These are phyloP conservation scores for Russula vinacea DNA, from an alignment of 768 basidiomycete species.

Conservation along the genomic window DNA sequence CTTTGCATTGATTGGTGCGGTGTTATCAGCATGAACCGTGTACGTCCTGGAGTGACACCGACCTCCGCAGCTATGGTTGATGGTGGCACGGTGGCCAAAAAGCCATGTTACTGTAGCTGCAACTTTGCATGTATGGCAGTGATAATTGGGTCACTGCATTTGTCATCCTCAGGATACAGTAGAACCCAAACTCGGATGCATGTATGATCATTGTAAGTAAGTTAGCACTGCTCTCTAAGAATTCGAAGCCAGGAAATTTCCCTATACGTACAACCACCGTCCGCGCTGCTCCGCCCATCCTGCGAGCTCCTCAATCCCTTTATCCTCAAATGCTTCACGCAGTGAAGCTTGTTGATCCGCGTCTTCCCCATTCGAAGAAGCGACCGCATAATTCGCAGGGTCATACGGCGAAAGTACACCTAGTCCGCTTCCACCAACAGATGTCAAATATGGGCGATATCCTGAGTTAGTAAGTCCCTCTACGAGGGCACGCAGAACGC, in stretches of 20 bases:
- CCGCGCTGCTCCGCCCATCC: constrained; percentile 41
- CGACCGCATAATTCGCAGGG: constrained; percentile 33
- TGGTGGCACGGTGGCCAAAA: background rate
- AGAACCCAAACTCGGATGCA: background rate
- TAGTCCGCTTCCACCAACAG: constrained; percentile 90
- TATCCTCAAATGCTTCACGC: constrained; percentile 34
- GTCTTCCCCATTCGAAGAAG: constrained; percentile 34
- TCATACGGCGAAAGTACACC: constrained; percentile 69
- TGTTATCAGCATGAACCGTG: background rate
- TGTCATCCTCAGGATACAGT: background rate
- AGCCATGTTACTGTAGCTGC: background rate
- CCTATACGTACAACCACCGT: constrained; percentile 42
- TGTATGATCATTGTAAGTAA: background rate
- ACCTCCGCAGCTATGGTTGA: background rate
- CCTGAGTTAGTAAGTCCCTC: constrained; percentile 55
- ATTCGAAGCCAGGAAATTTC: background rate
- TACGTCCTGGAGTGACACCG: background rate
- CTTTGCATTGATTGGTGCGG: background rate
- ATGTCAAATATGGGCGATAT: constrained; percentile 84
- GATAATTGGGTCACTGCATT: background rate
- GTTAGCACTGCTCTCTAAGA: background rate
- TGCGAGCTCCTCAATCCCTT: constrained; percentile 34
- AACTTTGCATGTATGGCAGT: too few species aligned
- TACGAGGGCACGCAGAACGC: constrained; percentile 56
- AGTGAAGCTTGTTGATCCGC: constrained; percentile 25